A percentile compares a stretch with the other conserved stretches of the same genome.
These are phyloP conservation scores for Cystobasidium slooffiae DNA, from an alignment of 1,284 basidiomycete genomes.

Conservation along the genomic window DNA sequence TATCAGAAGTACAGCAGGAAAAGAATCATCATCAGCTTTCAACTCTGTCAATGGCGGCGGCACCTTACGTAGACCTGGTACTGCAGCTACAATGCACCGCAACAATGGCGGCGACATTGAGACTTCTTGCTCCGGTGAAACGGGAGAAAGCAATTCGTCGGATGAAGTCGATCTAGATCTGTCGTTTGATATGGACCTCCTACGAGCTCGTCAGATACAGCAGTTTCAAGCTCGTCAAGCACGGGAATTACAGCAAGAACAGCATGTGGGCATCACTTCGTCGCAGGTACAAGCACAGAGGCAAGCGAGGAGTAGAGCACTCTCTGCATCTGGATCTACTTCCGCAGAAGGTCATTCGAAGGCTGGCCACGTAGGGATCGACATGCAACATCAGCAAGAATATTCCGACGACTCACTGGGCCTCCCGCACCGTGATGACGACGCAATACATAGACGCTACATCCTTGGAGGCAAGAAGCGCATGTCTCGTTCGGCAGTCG, in stretches of 20 bases:
- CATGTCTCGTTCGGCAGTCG: constrained; percentile 33
- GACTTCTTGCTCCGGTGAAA: constrained; percentile 41
- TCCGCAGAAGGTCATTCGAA: constrained; percentile 5
- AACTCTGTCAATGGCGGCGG: not conserved
- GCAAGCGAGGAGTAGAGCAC: constrained; percentile 14
- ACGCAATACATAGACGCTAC: constrained; percentile 26
- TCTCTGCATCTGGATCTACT: not conserved
- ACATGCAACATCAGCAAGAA: not conserved
- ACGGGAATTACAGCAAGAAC: not conserved
- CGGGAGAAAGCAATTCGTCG: constrained; percentile 41
- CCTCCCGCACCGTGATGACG: constrained; percentile 4
- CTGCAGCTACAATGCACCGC: not conserved
- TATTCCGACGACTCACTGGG: not conserved
- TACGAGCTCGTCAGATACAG: constrained; percentile 32
- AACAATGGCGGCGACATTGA: constrained; percentile 9
- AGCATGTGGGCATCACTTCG: not conserved
- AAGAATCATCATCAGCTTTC: not conserved
- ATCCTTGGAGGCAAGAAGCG: constrained; percentile 33
- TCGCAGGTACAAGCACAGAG: constrained; percentile 21
- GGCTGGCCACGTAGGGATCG: constrained; percentile 35
- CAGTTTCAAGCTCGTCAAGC: constrained; percentile 26
- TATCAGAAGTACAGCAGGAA: not conserved
- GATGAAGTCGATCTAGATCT: constrained; percentile 43
- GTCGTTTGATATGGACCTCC: constrained; percentile 41
- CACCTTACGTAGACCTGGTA: not conserved